Evolutionary conservation across 352 stramenopile genomes (phyloP), one percentile per base, ranked within the genome.

Genomic region (Nothophytophthora sp.): DNA sequence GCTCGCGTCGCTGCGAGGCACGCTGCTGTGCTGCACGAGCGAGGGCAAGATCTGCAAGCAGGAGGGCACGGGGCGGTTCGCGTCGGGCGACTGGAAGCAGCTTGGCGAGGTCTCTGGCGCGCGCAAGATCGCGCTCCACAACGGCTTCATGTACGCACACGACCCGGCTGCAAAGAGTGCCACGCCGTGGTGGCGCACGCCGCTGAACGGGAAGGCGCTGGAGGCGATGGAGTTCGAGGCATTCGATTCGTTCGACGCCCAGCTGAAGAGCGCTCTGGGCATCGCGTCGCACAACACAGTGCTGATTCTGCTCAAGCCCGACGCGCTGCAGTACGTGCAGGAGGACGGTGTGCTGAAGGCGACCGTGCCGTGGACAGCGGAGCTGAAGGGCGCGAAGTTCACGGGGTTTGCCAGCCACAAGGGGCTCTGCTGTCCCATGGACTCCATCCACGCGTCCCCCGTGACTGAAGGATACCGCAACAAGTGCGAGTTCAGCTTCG

Each of bases 401-500:
- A 73, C 63, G 1, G 81, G 76, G 0, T 89, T 94, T 42, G 77
- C 83, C 1, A 92, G 81, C 44, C 81, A 95, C 73, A 92, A 91
- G 44, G 81, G 81, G 0, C 51, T 95, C 16, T 91, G 81, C 60
- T 96, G 87, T 37, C 67, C 80, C 0, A 86, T 98, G 60, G 77
- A 98, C 32, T 78, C 83, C 30, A 95, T 98, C 39, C 59, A 90
- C 13, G 63, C 81, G 12, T 97, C 89, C 22, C 93, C 92, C 2
- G 57, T 75, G 35, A 81, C 81, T 1, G 76, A 92, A 61, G 88
- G 90, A 20, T 98, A 98, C 68, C 79, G 96, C 27, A 99, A 99
- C 83, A 99, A 99, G 75, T 98, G 90, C 63, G 96, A 99, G 60
- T 98, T 99, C 67, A 99, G 86, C 32, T 92, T 98, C 61, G 95